These are phyloP conservation scores for Trichophyton benhamiae DNA, from an alignment of 2,329 filamentous ascomycete genomes.

Conservation along the genomic window DNA sequence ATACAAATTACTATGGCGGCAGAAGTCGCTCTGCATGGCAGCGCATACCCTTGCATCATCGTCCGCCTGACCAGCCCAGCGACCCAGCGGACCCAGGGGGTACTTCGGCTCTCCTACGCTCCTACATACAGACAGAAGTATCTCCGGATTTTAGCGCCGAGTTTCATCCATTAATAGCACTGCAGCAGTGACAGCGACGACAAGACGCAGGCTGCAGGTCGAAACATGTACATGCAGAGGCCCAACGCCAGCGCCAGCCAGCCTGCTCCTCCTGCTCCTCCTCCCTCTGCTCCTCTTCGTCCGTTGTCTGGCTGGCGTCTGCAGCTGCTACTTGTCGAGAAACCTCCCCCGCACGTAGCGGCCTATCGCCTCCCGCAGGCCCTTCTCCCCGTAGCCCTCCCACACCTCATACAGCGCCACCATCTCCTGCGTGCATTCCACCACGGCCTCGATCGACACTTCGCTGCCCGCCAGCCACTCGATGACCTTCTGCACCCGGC, in stretches of 20 bases:
- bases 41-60: conserved; percentile 6
- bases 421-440: conserved; percentile 83
- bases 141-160: not conserved
- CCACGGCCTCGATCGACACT: conserved; percentile 70
- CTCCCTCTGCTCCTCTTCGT: not conserved
- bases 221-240: not conserved
- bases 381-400: conserved; percentile 54
- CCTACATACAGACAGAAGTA: not conserved
- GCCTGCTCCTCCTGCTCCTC: too few relatives aligned
- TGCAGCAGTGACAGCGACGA: not conserved
- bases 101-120: not conserved
- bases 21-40: not conserved
- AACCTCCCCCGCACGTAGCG: conserved; percentile 50
- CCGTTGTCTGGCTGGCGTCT: too few relatives aligned
- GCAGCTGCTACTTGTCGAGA: conserved; percentile 39
- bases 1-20: not conserved
- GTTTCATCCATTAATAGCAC: not conserved
- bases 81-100: not conserved
- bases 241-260: not conserved
- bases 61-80: not conserved
- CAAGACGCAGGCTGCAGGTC: not conserved
- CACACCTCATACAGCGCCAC: conserved; percentile 75
- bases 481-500: conserved; percentile 51
- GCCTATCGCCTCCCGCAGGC: conserved; percentile 50
- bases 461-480: conserved; percentile 66